Evolutionary conservation across 768 basidiomycete species (phyloP).

Genomic region (Boletus reticulatus): DNA sequence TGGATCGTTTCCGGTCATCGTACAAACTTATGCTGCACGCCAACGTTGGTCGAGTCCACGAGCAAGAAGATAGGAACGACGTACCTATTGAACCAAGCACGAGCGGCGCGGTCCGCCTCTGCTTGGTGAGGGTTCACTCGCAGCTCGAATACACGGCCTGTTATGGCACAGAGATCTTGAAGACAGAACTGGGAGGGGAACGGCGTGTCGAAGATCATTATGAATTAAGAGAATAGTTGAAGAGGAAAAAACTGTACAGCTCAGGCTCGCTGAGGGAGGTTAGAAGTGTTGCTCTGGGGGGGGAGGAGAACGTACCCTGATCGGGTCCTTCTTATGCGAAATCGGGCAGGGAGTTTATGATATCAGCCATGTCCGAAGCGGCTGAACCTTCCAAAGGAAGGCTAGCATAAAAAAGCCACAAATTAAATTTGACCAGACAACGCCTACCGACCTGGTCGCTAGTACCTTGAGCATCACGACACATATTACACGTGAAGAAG

Average conservation of each 20-base stretch:
- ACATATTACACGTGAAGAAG: slow-evolving; percentile 30
- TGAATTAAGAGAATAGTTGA: slow-evolving; percentile 12
- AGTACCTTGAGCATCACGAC: slow-evolving; percentile 29
- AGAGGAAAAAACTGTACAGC: slow-evolving; percentile 16
- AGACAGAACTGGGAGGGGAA: slow-evolving; percentile 37
- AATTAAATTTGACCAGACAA: slow-evolving; percentile 23
- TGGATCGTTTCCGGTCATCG: slow-evolving; percentile 33
- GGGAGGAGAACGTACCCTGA: slow-evolving; percentile 1
- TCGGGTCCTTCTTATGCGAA: slow-evolving; percentile 32
- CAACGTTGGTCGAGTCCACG: neutral
- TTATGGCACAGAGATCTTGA: slow-evolving; percentile 35
- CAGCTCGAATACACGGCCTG: slow-evolving; percentile 36
- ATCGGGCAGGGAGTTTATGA: slow-evolving; percentile 13
- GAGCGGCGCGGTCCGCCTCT: slow-evolving; percentile 32
- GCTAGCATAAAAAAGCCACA: slow-evolving; percentile 24
- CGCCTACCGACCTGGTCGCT: slow-evolving; percentile 29
- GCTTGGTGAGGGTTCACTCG: slow-evolving; percentile 32
- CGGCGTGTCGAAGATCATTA: slow-evolving; percentile 28
- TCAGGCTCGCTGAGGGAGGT: slow-evolving; percentile 28
- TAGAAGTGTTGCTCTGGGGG: slow-evolving; percentile 6
- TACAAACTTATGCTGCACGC: slow-evolving; percentile 31
- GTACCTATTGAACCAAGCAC: slow-evolving; percentile 35
- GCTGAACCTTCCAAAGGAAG: slow-evolving; percentile 20
- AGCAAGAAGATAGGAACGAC: neutral
- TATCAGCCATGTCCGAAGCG: slow-evolving; percentile 19